Base-by-base conservation (phyloP, 1,139 yeast species). In the Diutina sp. region DNA sequence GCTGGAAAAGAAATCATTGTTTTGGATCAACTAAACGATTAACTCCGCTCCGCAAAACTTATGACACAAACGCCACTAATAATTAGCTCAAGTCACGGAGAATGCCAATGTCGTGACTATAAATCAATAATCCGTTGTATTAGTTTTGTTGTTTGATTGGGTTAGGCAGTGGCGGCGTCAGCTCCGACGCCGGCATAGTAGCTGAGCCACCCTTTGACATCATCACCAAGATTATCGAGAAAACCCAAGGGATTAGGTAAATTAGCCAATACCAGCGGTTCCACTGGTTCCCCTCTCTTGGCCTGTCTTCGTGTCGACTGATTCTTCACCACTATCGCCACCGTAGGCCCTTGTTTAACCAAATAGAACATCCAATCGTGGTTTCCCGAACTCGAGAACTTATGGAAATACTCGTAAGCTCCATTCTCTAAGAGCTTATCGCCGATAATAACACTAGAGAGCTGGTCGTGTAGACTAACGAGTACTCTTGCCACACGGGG, bases 341-440 rank as follows among this genome's bases (percentile, higher is more conserved):
- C 65, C 45, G 75, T 70, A 58, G 64, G 68, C 58, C 70, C 71
- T 7, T 63, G 66, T 14, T 67, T 66, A 58, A 75, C 64, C 58
- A 70, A 72, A 63, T 76, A 76, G 60, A 76, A 69, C 73, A 76
- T 72, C 79, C 80, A 76, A 62, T 75, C 78, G 57, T 71, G 74
- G 41, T 62, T 60, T 57, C 69, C 71, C 57, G 70, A 71, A 57
- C 72, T 69, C 52, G 72, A 72, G 62, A 75, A 76, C 59, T 76
- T 76, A 62, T 76, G 79, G 57, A 74, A 72, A 60, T 67, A 73
- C 63, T 76, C 80, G 46, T 66, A 62, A 55, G 70, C 61, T 14
- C 64, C 59, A 47, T 64, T 62, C 2, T 60, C 56, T 14, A 50
- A 6, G 44, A 50, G 25, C 1, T 58, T 58, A 58, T 69, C 67